Conservation (phyloP, 2,329 filamentous ascomycete species). For the Pseudogymnoascus sp. region DNA sequence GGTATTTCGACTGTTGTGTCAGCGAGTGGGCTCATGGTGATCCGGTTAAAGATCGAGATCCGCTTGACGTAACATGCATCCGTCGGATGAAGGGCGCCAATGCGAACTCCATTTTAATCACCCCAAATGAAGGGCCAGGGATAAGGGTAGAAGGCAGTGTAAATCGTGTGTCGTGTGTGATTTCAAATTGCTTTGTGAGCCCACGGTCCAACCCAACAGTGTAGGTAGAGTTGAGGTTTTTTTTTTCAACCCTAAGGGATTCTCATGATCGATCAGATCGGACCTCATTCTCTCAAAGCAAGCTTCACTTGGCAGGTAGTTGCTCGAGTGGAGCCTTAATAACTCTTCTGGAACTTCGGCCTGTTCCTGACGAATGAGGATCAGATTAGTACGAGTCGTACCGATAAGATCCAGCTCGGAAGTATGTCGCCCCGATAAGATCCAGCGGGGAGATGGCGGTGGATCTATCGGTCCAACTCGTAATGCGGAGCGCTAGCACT, state of each 20-base stretch:
- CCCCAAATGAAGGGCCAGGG: not conserved
- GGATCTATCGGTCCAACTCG: not conserved
- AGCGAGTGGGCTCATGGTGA: not conserved
- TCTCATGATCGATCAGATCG: not conserved
- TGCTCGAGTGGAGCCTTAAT: not conserved
- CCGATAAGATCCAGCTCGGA: not conserved
- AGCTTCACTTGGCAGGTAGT: not conserved
- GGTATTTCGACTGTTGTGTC: not conserved
- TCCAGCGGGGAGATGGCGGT: not conserved
- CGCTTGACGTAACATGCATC: not conserved
- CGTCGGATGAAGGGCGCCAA: not conserved
- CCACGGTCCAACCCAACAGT: not conserved
- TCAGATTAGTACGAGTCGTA: not conserved
- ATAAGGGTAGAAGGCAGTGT: not conserved
- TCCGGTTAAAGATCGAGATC: not conserved
- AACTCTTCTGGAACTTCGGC: not conserved
- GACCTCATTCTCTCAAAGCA: not conserved
- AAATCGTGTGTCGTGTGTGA: not conserved
- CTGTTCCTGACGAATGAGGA: not conserved
- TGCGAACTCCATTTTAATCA: not conserved
- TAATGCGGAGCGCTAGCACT: not conserved
- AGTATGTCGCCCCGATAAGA: not conserved
- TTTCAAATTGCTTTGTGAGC: constrained; percentile 4
- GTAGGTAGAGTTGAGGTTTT: not conserved
- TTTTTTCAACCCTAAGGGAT: not conserved